phyloP scores from a whole-genome alignment of 306 rosid genomes.

The Cicer bijugum region DNA sequence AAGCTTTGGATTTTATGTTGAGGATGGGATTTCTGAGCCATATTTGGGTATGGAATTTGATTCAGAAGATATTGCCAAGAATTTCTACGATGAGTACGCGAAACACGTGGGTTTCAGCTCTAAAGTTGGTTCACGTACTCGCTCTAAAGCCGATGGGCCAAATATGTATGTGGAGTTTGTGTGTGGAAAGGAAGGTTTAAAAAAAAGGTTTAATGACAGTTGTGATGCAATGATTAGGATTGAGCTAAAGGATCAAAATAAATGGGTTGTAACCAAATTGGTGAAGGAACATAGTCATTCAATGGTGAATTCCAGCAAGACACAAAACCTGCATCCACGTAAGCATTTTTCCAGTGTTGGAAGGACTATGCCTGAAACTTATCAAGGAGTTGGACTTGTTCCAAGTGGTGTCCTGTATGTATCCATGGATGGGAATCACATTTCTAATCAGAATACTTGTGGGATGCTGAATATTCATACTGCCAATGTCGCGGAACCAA shows the following conservation, averaged over 20 bases:
- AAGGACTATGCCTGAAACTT: slow-evolving; percentile 67
- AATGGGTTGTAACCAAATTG: slow-evolving; percentile 79
- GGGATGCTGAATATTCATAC: slow-evolving; percentile 54
- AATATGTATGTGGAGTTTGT: slow-evolving; percentile 63
- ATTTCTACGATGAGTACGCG: slow-evolving; percentile 70
- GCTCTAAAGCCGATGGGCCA: slow-evolving; percentile 60
- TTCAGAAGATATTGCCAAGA: slow-evolving; percentile 69
- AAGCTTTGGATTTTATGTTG: slow-evolving; percentile 53
- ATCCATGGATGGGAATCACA: slow-evolving; percentile 71
- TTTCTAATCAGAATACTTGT: slow-evolving; percentile 57
- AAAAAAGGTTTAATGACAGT: slow-evolving; percentile 60
- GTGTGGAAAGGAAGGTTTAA: slow-evolving; percentile 73
- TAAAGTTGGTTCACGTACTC: slow-evolving; percentile 56
- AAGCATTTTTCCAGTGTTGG: slow-evolving; percentile 85
- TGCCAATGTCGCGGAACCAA: slow-evolving; percentile 50
- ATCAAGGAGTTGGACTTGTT: slow-evolving; percentile 73
- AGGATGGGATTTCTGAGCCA: slow-evolving; percentile 58
- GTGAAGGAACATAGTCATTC: slow-evolving; percentile 86
- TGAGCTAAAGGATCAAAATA: slow-evolving; percentile 64
- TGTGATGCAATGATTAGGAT: slow-evolving; percentile 80
- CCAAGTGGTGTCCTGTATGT: slow-evolving; percentile 94
- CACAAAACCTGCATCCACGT: slow-evolving; percentile 65
- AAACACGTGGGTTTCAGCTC: slow-evolving; percentile 66
- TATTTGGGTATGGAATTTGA: slow-evolving; percentile 81
- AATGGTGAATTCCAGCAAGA: slow-evolving; percentile 53